These are phyloP conservation scores for Pleurotus pulmonarius DNA, from an alignment of 768 basidiomycete species.

Conservation along the genomic window DNA sequence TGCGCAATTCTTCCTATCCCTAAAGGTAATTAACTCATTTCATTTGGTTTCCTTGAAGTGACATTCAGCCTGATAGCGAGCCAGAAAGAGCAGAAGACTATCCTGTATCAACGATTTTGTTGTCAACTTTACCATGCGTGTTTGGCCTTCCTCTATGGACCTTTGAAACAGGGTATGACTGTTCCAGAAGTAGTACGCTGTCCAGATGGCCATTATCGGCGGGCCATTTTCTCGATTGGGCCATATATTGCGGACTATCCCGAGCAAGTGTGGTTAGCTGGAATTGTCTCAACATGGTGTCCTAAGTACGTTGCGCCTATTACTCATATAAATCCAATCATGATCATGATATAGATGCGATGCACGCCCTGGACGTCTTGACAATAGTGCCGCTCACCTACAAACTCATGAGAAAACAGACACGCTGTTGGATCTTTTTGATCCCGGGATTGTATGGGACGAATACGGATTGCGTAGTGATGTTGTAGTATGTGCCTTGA, in stretches of 20 bases:
- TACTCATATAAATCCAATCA: neutral
- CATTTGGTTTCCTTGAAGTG: neutral
- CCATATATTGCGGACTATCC: slow-evolving; percentile 26
- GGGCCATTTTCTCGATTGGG: slow-evolving; percentile 20
- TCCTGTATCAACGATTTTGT: slow-evolving; percentile 16
- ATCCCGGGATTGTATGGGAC: slow-evolving; percentile 26
- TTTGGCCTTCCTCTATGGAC: slow-evolving; percentile 12
- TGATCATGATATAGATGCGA: slow-evolving; percentile 9
- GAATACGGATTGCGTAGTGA: slow-evolving; percentile 28
- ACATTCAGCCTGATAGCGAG: slow-evolving; percentile 8
- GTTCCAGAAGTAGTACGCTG: slow-evolving; percentile 19
- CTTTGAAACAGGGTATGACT: slow-evolving; percentile 20
- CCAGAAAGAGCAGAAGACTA: slow-evolving; percentile 11
- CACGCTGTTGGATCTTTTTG: slow-evolving; percentile 19
- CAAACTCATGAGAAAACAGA: slow-evolving; percentile 20
- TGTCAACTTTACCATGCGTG: slow-evolving; percentile 21
- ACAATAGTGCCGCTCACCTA: slow-evolving; percentile 9
- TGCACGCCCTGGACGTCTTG: slow-evolving; percentile 12
- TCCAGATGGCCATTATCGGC: slow-evolving; percentile 21
- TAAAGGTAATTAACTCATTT: slow-evolving; percentile 20
- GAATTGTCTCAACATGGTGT: slow-evolving; percentile 24
- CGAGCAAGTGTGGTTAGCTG: slow-evolving; percentile 19
- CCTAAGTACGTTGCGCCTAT: slow-evolving; percentile 15
- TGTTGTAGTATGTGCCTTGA: slow-evolving; percentile 17
- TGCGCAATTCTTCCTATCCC: slow-evolving; percentile 31